Evolutionary conservation across 805 yeast species (phyloP).

Genomic region (Brettanomyces naardenensis): DNA sequence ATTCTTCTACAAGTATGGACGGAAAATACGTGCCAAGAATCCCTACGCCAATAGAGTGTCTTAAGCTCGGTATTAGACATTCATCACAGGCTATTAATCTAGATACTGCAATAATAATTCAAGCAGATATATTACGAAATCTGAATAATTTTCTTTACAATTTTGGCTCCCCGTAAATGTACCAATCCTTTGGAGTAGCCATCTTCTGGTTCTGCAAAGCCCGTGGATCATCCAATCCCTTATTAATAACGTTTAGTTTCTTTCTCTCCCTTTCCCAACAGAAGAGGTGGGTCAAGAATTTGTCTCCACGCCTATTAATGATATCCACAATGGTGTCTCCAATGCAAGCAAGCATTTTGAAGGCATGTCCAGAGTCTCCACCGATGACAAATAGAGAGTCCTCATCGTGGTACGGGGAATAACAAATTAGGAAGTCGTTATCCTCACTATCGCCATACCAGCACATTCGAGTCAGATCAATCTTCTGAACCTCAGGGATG

Average conservation of each 20-base stretch:
- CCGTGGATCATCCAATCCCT: slow-evolving; percentile 20
- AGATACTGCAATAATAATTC: too few species aligned
- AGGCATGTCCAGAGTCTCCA: slow-evolving; percentile 34
- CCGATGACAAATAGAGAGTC: slow-evolving; percentile 26
- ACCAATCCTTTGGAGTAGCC: slow-evolving; percentile 21
- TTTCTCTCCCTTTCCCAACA: slow-evolving; percentile 23
- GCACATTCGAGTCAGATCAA: slow-evolving; percentile 20
- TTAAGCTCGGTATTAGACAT: too few species aligned
- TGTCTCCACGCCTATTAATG: slow-evolving; percentile 9
- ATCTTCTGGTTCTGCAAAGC: slow-evolving; percentile 16
- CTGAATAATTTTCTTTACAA: slow-evolving; percentile 1
- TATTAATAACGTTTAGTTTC: slow-evolving; percentile 16
- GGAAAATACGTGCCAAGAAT: slow-evolving; percentile 18
- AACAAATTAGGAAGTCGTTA: slow-evolving; percentile 28
- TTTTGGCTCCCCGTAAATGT: slow-evolving; percentile 8
- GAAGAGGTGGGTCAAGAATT: slow-evolving; percentile 16
- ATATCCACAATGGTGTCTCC: slow-evolving; percentile 22
- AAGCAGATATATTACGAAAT: too few species aligned
- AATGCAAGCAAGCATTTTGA: slow-evolving; percentile 29
- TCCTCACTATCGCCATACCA: slow-evolving; percentile 31
- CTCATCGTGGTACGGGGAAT: slow-evolving; percentile 23
- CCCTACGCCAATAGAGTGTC: not conserved
- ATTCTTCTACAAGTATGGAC: slow-evolving; percentile 49
- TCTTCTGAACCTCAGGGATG: slow-evolving; percentile 20
- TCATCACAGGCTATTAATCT: too few species aligned